Evolutionary conservation across 345 rosid species (phyloP).

Genomic region (Linum trigynum): DNA sequence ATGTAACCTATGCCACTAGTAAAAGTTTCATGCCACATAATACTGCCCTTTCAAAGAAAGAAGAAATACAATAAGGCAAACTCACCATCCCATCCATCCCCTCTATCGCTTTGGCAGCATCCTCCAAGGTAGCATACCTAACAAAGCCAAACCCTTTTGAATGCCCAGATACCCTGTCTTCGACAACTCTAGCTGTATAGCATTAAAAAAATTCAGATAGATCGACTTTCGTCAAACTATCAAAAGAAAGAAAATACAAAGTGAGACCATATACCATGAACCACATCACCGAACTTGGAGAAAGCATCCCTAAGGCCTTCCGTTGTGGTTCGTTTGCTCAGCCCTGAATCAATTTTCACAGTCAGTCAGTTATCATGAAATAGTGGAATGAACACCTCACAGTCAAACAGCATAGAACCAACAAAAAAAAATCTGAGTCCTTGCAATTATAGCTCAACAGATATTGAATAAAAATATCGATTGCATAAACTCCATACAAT

Average conservation of each 20-base stretch:
- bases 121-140: slow-evolving; percentile 59
- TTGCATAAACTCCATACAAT: too few species aligned
- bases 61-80: background rate
- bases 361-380: background rate
- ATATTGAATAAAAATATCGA: too few species aligned
- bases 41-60: too few species aligned
- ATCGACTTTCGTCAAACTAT: background rate
- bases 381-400: too few species aligned
- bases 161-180: slow-evolving; percentile 69
- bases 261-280: slow-evolving; percentile 45
- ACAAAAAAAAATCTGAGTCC: too few species aligned
- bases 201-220: slow-evolving; percentile 6
- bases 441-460: too few species aligned
- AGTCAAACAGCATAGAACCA: too few species aligned
- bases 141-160: slow-evolving; percentile 96
- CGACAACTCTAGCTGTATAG: slow-evolving; percentile 63
- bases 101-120: slow-evolving; percentile 71
- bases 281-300: slow-evolving; percentile 66
- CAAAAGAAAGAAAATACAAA: background rate
- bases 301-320: slow-evolving; percentile 66
- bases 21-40: too few species aligned
- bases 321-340: slow-evolving; percentile 65
- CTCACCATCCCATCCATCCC: slow-evolving; percentile 93
- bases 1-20: too few species aligned
- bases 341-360: slow-evolving; percentile 41